phyloP scores from a whole-genome alignment of 345 rosid genomes.

The Bretschneidera sinensis region DNA sequence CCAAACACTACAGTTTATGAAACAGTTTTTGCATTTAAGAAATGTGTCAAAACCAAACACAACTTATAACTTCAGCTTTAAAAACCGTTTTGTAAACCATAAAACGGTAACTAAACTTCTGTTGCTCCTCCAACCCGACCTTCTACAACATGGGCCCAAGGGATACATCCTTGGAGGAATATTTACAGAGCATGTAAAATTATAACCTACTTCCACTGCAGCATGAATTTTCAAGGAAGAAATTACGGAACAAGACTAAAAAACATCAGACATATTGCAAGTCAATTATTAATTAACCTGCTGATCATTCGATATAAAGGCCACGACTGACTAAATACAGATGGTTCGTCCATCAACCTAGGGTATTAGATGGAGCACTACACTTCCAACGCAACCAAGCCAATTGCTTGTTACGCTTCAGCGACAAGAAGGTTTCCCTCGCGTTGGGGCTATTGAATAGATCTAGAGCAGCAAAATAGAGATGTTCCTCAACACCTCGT shows the following conservation, averaged over 20 bases:
- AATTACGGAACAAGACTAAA: no score
- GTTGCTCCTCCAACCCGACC: no score
- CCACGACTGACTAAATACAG: not conserved
- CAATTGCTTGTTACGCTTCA: constrained; percentile 33
- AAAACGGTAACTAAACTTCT: no score
- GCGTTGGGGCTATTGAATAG: constrained; percentile 39
- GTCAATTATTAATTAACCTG: no score
- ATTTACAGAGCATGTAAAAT: no score
- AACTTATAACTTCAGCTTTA: no score
- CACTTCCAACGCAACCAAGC: constrained; percentile 50
- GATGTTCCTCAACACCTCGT: constrained; percentile 30
- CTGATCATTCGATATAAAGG: no score
- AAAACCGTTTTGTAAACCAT: no score
- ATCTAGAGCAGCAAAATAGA: constrained; percentile 49
- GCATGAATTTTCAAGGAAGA: not conserved
- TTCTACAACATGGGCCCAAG: constrained; percentile 9
- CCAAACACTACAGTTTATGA: no score
- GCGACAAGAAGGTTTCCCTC: constrained; percentile 54
- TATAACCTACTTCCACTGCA: no score
- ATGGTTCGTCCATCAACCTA: constrained; percentile 5
- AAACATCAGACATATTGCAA: not conserved
- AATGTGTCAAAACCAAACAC: no score
- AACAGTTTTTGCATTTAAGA: no score
- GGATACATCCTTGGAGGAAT: constrained; percentile 19
- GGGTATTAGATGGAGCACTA: constrained; percentile 6